Evolutionary conservation across 257 asterid genomes (phyloP), one percentile per base, ranked within the genome.

Genomic region (Cynanchum wilfordii): DNA sequence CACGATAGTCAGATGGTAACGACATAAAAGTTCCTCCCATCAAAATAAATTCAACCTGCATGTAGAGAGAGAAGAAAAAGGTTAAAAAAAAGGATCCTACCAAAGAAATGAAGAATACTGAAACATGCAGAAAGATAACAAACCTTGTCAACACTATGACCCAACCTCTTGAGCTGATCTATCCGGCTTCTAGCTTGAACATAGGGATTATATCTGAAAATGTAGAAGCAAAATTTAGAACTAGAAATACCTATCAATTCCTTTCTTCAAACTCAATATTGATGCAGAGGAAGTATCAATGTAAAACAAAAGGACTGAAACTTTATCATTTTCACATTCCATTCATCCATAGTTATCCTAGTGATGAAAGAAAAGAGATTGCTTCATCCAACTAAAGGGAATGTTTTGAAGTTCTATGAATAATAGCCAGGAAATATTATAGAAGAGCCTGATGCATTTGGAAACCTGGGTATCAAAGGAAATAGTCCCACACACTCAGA

Each of bases 1-100:
- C 97, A 56, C 99, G 95, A 84, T 95, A 95, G 20, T 95, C 97
- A 66, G 98, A 81, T 68, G 99, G 98, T 84, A 92, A 85, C 4
- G 99, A 95, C 99, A 92, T 92, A 84, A 95, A 95, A 70, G 99
- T 95, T 52, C 98, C 99, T 78, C 99, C 98, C 98, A 95, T 95
- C 87, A 95, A 82, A 80, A 95, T 95, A 83, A 95, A 95, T 66
- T 95, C 99, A 75, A 95, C 98, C 99, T 95, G 86, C 76, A 73
- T n/a, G 70, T 22, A 62, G 49, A 70, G 49, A 80, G 65, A 49
- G 59, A 24, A 20, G 15, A 50, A 49, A 13, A 30, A 25, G 16
- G 5, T 55, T 10, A 10, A 66, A 22, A 56, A 25, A 19, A 10
- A 10, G 13, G 6, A 40, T 29, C 30, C 20, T 19, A 54, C 17